Percentiles rank a stretch among this genome's conserved stretches.
These are phyloP conservation scores for Macadamia tetraphylla DNA, from an alignment of 164 flowering plant species.

Conservation along the genomic window DNA sequence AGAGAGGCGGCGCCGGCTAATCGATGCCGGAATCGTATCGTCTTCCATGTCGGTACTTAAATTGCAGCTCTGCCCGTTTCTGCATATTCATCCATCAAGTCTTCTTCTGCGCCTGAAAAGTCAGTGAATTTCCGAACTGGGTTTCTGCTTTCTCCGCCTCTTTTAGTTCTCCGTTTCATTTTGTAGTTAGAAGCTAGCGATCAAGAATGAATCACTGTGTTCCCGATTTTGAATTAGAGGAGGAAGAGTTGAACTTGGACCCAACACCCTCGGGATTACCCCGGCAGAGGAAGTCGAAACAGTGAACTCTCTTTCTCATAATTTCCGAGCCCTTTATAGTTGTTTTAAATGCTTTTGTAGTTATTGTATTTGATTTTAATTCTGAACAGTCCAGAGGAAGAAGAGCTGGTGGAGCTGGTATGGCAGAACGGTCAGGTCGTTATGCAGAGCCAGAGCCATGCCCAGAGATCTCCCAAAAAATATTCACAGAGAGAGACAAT, in stretches of 20 bases:
- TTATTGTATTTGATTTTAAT: neutral
- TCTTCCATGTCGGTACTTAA: neutral
- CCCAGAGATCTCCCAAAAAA: conserved; percentile 34
- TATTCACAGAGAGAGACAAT: conserved; percentile 9
- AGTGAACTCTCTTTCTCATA: conserved; percentile 12
- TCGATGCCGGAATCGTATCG: too few species aligned
- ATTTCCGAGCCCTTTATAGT: too few species aligned
- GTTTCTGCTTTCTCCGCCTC: neutral
- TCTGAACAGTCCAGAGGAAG: conserved; percentile 34
- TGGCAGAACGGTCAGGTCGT: conserved; percentile 88
- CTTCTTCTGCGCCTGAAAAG: neutral
- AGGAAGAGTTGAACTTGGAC: conserved; percentile 27
- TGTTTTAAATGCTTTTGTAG: neutral
- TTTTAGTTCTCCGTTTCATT: neutral
- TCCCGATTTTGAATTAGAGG: conserved; percentile 56
- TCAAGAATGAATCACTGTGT: conserved; percentile 47
- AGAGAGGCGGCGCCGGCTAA: neutral
- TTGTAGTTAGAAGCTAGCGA: neutral
- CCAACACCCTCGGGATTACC: conserved; percentile 26
- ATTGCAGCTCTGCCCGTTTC: neutral
- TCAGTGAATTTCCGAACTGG: neutral
- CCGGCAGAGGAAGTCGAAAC: conserved; percentile 21
- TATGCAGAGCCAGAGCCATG: conserved; percentile 52
- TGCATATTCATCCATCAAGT: neutral
- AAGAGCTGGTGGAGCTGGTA: conserved; percentile 72